Base-by-base conservation (phyloP, 2,329 filamentous ascomycete genomes). In the Diaporthe caulivora region DNA sequence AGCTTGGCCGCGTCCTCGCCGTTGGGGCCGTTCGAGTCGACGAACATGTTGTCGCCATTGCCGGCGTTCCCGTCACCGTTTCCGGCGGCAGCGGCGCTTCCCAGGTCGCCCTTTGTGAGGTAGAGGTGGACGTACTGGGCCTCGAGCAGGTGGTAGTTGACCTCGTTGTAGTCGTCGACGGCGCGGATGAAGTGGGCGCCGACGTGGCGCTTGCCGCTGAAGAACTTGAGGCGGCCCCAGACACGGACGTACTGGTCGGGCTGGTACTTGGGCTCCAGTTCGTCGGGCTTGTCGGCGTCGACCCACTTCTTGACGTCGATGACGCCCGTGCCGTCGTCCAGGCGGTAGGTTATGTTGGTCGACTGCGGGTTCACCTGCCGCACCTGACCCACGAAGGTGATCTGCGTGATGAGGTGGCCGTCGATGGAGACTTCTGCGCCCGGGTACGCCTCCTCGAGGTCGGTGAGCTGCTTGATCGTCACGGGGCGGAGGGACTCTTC, bases 321-420 rank as follows among this genome's bases (percentile, higher is more conserved):
- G 75, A 92, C 88, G 74, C 95, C 95, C 1, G 97, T 99, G 81
- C 97, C 97, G 83, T 99, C 97, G 84, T 99, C 97, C 79, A 99
- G 87, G 80, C 92, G 94, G 88, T 97, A 97, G 58, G 94, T 98
- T 77, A 95, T 92, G 85, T 98, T 97, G 77, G 96, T 98, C 53
- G 93, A 90, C 85, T 97, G 95, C n/a, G 90, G 89, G 80, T 91
- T 93, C 83, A 98, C 92, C 84, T 92, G 92, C 81, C 95, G 94
- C 78, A 99, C 92, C 87, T 98, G 96, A 69, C 94, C 97, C 75
- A 99, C 91, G 77, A 98, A 92, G 40, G 94, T 96, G 75, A 97
- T 86, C 85, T 96, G 89, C 54, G 92, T 92, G 75, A 95, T 87
- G 76, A 93, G 89, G 60, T 87, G 84, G 76, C 91, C 92, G 84